Evolutionary conservation across 192 early-diverging fungal species (phyloP).

Genomic region (Coemansia sp.): DNA sequence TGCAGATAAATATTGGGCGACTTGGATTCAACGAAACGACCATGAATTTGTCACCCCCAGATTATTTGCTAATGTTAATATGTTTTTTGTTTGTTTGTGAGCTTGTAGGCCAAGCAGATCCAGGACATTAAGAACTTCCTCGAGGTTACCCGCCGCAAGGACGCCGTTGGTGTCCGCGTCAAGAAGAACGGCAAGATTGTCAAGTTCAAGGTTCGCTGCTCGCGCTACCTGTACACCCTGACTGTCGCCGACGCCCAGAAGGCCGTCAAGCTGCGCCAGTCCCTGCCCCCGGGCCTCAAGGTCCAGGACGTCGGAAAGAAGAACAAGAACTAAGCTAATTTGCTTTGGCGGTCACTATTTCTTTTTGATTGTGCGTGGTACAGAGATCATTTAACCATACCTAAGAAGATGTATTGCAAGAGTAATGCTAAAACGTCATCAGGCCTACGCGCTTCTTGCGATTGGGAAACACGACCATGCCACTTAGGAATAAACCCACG

Average conservation of each 20-base stretch:
- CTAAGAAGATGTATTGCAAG: neutral
- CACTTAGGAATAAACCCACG: constrained; percentile 67
- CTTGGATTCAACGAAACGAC: neutral
- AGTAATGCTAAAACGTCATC: constrained; percentile 46
- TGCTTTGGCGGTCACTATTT: neutral
- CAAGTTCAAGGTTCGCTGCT: constrained; percentile 99
- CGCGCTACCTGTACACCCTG: constrained; percentile 97
- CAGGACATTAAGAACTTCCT: constrained; percentile 98
- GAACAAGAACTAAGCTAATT: constrained; percentile 24
- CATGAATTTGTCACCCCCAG: neutral
- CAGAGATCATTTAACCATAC: neutral
- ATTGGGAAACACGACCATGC: constrained; percentile 61
- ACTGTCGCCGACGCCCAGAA: constrained; percentile 92
- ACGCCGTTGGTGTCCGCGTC: constrained; percentile 90
- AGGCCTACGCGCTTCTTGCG: constrained; percentile 54
- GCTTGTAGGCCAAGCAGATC: constrained; percentile 90
- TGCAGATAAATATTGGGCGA: neutral
- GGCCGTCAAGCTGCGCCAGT: constrained; percentile 94
- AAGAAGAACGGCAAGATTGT: constrained; percentile 89
- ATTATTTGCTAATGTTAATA: no score
- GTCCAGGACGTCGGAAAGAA: constrained; percentile 18
- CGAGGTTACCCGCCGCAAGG: constrained; percentile 92
- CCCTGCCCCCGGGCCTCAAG: constrained; percentile 76
- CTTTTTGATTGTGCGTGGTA: neutral
- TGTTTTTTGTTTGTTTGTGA: constrained; percentile 2